Evolutionary conservation across 495 filamentous ascomycete species (phyloP).

Genomic region (Podospora pseudocomata): DNA sequence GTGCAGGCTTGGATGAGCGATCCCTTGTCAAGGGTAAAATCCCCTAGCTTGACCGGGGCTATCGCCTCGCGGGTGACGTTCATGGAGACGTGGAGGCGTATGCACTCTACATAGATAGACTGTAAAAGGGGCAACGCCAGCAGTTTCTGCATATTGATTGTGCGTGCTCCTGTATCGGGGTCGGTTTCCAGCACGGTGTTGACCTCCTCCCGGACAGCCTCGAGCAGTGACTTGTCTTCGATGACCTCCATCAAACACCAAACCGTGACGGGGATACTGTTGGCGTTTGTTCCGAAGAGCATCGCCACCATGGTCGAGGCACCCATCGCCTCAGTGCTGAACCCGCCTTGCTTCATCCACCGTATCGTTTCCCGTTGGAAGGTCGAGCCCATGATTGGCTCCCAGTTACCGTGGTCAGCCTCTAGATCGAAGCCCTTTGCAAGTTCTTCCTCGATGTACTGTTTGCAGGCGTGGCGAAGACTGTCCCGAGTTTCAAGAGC

Average conservation of each 20-base stretch:
- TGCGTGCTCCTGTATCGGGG: slow-evolving; percentile 2
- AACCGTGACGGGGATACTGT: slow-evolving; percentile 28
- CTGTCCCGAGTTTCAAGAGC: slow-evolving; percentile 30
- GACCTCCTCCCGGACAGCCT: slow-evolving; percentile 24
- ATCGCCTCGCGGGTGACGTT: slow-evolving; percentile 26
- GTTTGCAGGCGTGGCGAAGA: not conserved
- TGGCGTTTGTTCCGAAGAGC: slow-evolving; percentile 21
- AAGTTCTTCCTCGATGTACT: slow-evolving; percentile 11
- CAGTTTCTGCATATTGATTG: slow-evolving; percentile 28
- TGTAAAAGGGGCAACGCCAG: slow-evolving; percentile 35
- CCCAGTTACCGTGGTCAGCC: slow-evolving; percentile 26
- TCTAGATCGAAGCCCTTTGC: slow-evolving; percentile 20
- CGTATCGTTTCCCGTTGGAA: slow-evolving; percentile 21
- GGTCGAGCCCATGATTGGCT: slow-evolving; percentile 27
- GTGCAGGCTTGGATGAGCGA: slow-evolving; percentile 28
- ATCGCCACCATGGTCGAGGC: slow-evolving; percentile 7
- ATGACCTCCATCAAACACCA: slow-evolving; percentile 33
- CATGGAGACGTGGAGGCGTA: slow-evolving; percentile 36
- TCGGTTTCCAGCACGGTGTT: slow-evolving; percentile 13
- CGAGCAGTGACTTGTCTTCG: slow-evolving; percentile 24
- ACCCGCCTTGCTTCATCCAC: slow-evolving; percentile 22
- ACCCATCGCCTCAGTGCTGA: slow-evolving; percentile 13
- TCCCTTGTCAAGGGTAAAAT: slow-evolving; percentile 24
- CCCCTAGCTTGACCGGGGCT: slow-evolving; percentile 19
- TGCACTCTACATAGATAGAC: slow-evolving; percentile 37